A percentile compares a stretch with the other conserved stretches of the same genome.
These are phyloP conservation scores for Thuja plicata DNA, from an alignment of 83 land plant species.

Conservation along the genomic window DNA sequence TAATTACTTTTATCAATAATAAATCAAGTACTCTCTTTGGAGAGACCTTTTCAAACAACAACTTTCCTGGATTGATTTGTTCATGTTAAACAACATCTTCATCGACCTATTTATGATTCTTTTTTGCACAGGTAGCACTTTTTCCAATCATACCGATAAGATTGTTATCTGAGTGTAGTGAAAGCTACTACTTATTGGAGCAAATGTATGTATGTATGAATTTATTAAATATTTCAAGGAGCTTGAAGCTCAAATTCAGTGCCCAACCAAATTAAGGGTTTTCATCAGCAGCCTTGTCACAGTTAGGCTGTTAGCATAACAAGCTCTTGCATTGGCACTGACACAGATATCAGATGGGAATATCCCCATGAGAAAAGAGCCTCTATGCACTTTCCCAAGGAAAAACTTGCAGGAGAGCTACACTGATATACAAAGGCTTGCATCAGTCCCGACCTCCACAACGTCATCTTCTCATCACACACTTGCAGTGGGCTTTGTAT, in stretches of 20 bases:
- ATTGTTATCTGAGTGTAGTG: background rate
- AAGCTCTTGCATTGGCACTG: background rate
- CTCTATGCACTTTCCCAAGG: background rate
- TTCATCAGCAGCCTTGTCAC: background rate
- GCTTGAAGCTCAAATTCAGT: background rate
- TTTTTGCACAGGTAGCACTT: background rate
- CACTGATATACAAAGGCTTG: background rate
- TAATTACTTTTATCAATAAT: background rate
- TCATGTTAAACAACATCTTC: background rate
- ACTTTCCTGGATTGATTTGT: background rate
- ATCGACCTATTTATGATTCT: background rate
- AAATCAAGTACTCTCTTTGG: background rate
- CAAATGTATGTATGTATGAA: background rate
- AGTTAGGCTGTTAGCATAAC: background rate
- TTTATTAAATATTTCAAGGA: background rate
- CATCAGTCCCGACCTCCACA: background rate
- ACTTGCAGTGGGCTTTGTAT: background rate
- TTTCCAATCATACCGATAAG: background rate
- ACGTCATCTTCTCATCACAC: background rate
- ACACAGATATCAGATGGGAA: background rate
- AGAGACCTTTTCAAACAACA: background rate
- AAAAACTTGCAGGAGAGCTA: background rate
- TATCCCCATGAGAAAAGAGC: background rate
- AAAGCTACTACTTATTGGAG: background rate
- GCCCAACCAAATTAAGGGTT: background rate